Percentiles rank a stretch among this genome's conserved stretches.
These are phyloP conservation scores for Pleurozium schreberi DNA, from an alignment of 225 moss, liverwort and hornwort genomes.

Conservation along the genomic window DNA sequence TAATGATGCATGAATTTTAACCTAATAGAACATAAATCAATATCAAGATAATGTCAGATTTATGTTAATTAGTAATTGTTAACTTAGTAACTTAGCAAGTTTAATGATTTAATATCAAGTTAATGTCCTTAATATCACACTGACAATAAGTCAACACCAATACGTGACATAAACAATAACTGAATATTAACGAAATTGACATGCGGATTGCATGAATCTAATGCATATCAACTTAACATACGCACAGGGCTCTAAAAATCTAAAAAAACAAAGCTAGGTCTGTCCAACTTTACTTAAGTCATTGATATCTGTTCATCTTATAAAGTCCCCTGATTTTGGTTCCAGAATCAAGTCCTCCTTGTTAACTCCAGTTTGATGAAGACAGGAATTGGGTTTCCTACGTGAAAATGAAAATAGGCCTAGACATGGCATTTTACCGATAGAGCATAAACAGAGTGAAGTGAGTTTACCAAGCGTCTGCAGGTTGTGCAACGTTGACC, in stretches of 20 bases:
- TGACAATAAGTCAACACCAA: not conserved
- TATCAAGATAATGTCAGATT: not conserved
- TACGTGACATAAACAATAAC: not conserved
- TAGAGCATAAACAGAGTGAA: not conserved
- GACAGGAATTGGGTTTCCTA: not conserved
- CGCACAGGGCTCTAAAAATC: not conserved
- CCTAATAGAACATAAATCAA: not conserved
- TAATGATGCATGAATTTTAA: not conserved
- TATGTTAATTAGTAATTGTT: no score
- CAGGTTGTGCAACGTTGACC: constrained; percentile 96
- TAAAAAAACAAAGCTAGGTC: not conserved
- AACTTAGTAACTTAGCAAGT: not conserved
- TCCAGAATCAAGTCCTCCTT: not conserved
- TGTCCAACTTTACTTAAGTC: not conserved
- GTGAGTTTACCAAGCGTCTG: constrained; percentile 69
- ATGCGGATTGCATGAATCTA: not conserved
- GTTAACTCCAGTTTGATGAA: not conserved
- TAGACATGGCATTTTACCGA: not conserved
- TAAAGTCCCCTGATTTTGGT: not conserved
- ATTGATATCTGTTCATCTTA: not conserved
- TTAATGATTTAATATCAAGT: not conserved
- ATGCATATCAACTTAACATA: not conserved
- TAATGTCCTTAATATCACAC: no score
- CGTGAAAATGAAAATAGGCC: not conserved
- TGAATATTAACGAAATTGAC: not conserved